A percentile compares a stretch with the other conserved stretches of the same genome.
Evolutionary conservation across 306 rosid genomes (phyloP).

Genomic region (Malus sieversii): DNA sequence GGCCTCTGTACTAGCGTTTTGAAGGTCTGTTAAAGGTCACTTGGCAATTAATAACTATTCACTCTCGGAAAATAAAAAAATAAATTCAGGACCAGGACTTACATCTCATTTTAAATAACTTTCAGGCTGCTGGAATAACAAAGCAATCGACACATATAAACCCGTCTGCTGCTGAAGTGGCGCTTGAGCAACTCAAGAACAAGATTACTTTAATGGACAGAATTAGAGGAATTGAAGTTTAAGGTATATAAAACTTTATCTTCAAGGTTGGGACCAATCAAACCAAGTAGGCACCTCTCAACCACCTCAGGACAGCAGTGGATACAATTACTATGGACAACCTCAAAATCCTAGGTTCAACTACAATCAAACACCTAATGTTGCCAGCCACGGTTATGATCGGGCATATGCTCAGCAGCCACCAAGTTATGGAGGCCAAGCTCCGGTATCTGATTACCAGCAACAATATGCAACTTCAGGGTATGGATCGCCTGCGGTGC

Average conservation of each 20-base stretch:
- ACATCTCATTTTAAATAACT: background rate
- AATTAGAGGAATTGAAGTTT: slow-evolving; percentile 55
- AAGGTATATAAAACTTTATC: slow-evolving; percentile 41
- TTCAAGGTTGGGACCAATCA: slow-evolving; percentile 35
- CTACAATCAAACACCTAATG: slow-evolving; percentile 7
- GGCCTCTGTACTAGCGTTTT: slow-evolving; percentile 58
- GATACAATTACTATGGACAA: slow-evolving; percentile 35
- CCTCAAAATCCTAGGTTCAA: slow-evolving; percentile 19
- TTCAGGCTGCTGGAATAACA: slow-evolving; percentile 76
- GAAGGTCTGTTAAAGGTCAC: slow-evolving; percentile 38
- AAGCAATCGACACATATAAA: slow-evolving; percentile 41
- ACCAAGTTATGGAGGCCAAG: slow-evolving; percentile 26
- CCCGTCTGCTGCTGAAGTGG: slow-evolving; percentile 71
- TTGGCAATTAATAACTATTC: background rate
- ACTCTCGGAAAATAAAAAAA: slow-evolving; percentile 3
- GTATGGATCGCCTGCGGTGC: slow-evolving; percentile 20
- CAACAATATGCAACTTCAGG: slow-evolving; percentile 18
- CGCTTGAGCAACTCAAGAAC: slow-evolving; percentile 47
- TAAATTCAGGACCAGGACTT: background rate
- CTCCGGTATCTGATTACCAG: slow-evolving; percentile 21
- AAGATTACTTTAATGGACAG: slow-evolving; percentile 52
- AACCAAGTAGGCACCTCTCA: slow-evolving; percentile 26
- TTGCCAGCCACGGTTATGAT: slow-evolving; percentile 27
- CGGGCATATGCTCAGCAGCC: slow-evolving; percentile 35
- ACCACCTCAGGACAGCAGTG: slow-evolving; percentile 33